Conservation (phyloP, 1,284 basidiomycete genomes). For the Exobasidium rhododendri region DNA sequence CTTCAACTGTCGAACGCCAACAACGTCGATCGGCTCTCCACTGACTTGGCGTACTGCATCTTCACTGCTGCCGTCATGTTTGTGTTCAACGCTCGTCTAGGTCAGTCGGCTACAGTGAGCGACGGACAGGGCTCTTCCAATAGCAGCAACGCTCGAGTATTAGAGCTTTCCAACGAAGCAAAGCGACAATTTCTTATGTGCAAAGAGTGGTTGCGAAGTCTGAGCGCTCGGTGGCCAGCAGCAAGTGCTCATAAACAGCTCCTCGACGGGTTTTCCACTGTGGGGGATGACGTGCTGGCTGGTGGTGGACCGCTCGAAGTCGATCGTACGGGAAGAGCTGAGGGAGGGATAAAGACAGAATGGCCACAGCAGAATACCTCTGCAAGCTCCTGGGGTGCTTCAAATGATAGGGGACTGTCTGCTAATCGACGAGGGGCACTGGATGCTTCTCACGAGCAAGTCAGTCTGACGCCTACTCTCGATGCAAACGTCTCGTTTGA, state of each 20-base stretch:
- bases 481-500: background rate
- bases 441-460: background rate
- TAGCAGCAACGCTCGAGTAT: constrained; percentile 21
- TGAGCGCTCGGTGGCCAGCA: constrained; percentile 44
- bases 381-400: constrained; percentile 3
- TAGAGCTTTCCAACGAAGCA: constrained; percentile 25
- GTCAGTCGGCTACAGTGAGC: background rate
- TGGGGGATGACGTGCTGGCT: constrained; percentile 29
- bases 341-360: constrained; percentile 3
- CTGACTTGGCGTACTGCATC: constrained; percentile 44
- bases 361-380: constrained; percentile 10
- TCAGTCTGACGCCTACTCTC: background rate
- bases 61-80: constrained; percentile 47
- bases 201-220: constrained; percentile 39
- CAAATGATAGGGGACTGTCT: background rate
- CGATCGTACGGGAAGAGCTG: constrained; percentile 18
- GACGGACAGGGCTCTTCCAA: background rate
- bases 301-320: background rate
- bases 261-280: constrained; percentile 42
- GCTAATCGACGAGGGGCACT: background rate
- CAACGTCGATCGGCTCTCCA: constrained; percentile 39
- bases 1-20: constrained; percentile 22
- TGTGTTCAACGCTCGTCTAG: constrained; percentile 41
- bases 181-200: constrained; percentile 29
- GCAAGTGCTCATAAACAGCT: constrained; percentile 42